A percentile compares a stretch with the other conserved stretches of the same genome.
These are phyloP conservation scores for Zangia roseola DNA, from an alignment of 768 basidiomycete genomes.

Conservation along the genomic window DNA sequence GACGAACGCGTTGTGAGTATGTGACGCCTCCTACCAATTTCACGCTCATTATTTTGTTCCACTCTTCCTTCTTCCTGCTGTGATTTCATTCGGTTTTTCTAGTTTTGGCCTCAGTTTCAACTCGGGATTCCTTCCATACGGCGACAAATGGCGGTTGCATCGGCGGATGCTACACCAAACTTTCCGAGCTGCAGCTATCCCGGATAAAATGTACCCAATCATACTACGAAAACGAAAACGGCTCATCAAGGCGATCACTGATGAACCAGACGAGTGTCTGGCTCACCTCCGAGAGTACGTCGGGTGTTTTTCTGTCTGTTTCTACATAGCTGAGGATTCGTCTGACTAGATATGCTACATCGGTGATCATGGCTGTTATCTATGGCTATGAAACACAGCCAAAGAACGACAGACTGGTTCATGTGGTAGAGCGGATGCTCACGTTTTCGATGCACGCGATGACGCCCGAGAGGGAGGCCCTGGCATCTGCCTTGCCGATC, in stretches of 20 bases:
- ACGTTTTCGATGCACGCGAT: not conserved
- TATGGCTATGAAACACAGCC: conserved; percentile 9
- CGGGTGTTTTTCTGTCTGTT: not conserved
- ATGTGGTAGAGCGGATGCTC: conserved; percentile 1
- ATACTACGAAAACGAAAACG: conserved; percentile 5
- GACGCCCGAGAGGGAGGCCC: conserved; percentile 3
- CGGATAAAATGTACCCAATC: conserved; percentile 4
- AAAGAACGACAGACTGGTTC: not conserved
- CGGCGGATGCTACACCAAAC: conserved; percentile 20
- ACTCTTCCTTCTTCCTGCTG: no score
- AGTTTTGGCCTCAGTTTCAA: conserved; percentile 18
- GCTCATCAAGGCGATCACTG: conserved; percentile 8
- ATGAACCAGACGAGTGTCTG: not conserved
- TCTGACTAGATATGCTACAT: conserved; percentile 9
- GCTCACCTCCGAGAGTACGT: conserved; percentile 12
- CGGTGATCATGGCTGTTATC: conserved; percentile 23
- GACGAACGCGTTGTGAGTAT: conserved; percentile 7
- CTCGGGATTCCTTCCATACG: conserved; percentile 18
- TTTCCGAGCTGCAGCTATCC: conserved; percentile 8
- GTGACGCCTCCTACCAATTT: no score
- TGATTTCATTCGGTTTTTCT: not conserved
- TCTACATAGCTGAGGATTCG: not conserved
- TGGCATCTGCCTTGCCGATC: conserved; percentile 1
- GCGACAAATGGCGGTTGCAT: conserved; percentile 18
- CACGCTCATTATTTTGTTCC: no score